A percentile compares a stretch with the other conserved stretches of the same genome.
phyloP scores from a whole-genome alignment of 73 alveolate species.

The Uronychia setigera region DNA sequence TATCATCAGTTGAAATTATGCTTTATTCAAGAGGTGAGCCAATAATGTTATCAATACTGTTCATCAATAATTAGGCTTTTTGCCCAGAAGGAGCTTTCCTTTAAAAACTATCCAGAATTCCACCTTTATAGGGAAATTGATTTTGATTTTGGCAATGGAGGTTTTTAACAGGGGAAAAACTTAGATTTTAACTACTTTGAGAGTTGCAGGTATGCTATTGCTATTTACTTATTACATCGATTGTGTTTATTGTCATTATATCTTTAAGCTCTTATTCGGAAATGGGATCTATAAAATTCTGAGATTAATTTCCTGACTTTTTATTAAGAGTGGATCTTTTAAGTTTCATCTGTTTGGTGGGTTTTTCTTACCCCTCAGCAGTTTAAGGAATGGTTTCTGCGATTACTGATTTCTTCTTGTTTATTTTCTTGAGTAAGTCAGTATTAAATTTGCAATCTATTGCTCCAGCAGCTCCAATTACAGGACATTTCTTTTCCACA shows the following conservation, averaged over 20 bases:
- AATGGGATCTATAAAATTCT: not conserved
- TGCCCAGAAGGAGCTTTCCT: not conserved
- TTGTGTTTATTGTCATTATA: not conserved
- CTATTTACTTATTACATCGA: not conserved
- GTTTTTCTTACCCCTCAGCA: not conserved
- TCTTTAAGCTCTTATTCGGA: not conserved
- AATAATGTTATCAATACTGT: not conserved
- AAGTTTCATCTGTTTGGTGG: not conserved
- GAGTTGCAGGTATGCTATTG: too few relatives aligned
- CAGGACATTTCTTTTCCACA: not conserved
- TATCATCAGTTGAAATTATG: not conserved
- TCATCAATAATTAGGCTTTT: not conserved
- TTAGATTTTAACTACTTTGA: not conserved
- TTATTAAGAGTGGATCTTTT: too few relatives aligned
- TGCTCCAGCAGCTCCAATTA: not conserved
- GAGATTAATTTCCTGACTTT: not conserved
- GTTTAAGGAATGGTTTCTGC: not conserved
- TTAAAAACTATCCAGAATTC: not conserved
- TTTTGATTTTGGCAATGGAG: not conserved
- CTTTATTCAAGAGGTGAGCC: not conserved
- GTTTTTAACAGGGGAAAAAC: not conserved
- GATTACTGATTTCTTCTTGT: not conserved
- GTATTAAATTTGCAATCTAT: too few relatives aligned
- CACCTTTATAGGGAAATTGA: too few relatives aligned
- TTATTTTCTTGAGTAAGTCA: not conserved